Evolutionary conservation across 345 rosid genomes (phyloP).

Genomic region (Bruguiera sexangula): DNA sequence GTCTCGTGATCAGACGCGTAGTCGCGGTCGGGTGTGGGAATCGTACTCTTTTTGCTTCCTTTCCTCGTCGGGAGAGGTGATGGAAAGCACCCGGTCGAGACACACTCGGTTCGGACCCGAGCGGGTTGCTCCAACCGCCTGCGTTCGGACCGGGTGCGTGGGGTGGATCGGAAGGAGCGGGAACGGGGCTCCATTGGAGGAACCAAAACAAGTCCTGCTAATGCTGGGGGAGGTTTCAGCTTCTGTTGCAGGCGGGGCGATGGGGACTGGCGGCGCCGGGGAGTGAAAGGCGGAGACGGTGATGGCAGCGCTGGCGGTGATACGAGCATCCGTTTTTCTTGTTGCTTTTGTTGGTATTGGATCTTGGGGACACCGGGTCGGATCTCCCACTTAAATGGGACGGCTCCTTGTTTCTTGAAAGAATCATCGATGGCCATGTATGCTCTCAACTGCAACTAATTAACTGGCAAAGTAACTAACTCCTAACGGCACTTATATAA

Average conservation of each 20-base stretch:
- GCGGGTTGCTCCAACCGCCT: slow-evolving; percentile 48
- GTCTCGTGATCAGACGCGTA: slow-evolving; percentile 46
- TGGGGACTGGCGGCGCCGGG: not conserved
- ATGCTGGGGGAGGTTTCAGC: slow-evolving; percentile 64
- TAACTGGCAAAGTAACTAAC: too few species aligned
- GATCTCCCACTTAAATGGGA: slow-evolving; percentile 97
- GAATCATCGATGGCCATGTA: slow-evolving; percentile 59
- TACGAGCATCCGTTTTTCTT: not conserved
- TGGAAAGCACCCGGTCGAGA: slow-evolving; percentile 68
- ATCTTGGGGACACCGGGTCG: slow-evolving; percentile 90
- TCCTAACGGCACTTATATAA: not conserved
- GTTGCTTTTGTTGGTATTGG: slow-evolving; percentile 28
- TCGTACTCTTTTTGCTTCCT: slow-evolving; percentile 33
- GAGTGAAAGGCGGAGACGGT: slow-evolving; percentile 24
- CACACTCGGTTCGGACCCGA: slow-evolving; percentile 34
- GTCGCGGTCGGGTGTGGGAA: slow-evolving; percentile 26
- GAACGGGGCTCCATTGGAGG: slow-evolving; percentile 39
- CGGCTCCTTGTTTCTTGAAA: slow-evolving; percentile 65
- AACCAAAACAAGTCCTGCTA: slow-evolving; percentile 22
- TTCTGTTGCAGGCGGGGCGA: slow-evolving; percentile 29
- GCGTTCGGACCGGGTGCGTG: slow-evolving; percentile 54
- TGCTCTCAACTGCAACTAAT: not conserved
- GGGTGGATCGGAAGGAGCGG: slow-evolving; percentile 57
- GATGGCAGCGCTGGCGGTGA: slow-evolving; percentile 28
- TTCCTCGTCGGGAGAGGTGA: slow-evolving; percentile 42